Conservation (phyloP, 2,329 filamentous ascomycete species). For the Thielaviopsis ethacetica region DNA sequence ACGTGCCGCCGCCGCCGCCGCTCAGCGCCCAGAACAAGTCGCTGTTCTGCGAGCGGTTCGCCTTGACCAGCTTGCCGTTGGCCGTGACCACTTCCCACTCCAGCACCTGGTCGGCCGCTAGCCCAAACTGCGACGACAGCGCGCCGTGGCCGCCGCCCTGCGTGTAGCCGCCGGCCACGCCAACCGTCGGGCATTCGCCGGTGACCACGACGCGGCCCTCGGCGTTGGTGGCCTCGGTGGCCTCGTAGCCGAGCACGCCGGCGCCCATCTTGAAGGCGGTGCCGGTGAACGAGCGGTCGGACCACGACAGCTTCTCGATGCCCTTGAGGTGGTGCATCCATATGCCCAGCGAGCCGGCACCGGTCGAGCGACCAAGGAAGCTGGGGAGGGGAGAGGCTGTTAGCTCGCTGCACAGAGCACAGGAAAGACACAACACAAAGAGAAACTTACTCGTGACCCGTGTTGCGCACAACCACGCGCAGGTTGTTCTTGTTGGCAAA, state of each 20-base stretch:
- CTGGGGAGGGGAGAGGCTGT: no score
- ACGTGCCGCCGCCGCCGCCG: conserved; percentile 44
- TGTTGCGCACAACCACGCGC: conserved; percentile 22
- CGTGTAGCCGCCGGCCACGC: conserved; percentile 40
- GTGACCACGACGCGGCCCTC: conserved; percentile 32
- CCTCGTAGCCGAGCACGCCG: conserved; percentile 35
- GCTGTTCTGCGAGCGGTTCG: conserved; percentile 28
- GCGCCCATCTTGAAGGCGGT: conserved; percentile 37
- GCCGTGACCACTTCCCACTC: conserved; percentile 39
- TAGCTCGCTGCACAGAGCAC: no score
- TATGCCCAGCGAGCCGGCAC: conserved; percentile 21
- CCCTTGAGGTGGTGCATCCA: conserved; percentile 26
- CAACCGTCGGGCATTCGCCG: conserved; percentile 39
- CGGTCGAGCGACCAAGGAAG: conserved; percentile 22
- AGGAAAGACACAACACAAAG: not conserved
- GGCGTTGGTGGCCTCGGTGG: conserved; percentile 32
- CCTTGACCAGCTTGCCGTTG: conserved; percentile 29
- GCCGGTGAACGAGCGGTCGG: conserved; percentile 21
- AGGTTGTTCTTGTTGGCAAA: conserved; percentile 24
- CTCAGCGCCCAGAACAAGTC: conserved; percentile 49
- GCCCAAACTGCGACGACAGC: conserved; percentile 36
- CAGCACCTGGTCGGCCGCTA: conserved; percentile 43
- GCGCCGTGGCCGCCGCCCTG: conserved; percentile 44
- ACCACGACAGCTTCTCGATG: conserved; percentile 16
- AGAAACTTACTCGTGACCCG: conserved; percentile 19